Evolutionary conservation across 352 stramenopile genomes (phyloP).

Genomic region (Globisporangium spinosum): DNA sequence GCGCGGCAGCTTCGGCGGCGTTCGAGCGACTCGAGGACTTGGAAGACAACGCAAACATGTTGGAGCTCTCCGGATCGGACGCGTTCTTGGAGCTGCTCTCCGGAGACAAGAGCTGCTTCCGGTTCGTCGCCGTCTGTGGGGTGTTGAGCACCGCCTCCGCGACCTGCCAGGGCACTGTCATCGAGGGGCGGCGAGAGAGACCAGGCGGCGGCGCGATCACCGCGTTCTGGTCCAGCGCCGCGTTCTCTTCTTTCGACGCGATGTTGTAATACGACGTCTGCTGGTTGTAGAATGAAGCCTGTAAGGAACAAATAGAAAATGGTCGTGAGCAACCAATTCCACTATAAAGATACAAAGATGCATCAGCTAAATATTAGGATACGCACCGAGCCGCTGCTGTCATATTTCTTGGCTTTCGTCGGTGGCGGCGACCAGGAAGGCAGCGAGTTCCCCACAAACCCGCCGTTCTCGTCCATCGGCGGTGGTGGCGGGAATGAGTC

Average conservation of each 20-base stretch:
- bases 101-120: conserved; percentile 57
- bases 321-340: background rate
- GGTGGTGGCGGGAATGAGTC: conserved; percentile 75
- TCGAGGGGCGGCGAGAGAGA: conserved; percentile 69
- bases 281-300: conserved; percentile 68
- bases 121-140: conserved; percentile 58
- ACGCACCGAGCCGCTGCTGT: conserved; percentile 26
- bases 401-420: conserved; percentile 63
- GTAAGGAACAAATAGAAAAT: background rate
- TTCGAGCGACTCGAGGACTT: conserved; percentile 28
- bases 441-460: conserved; percentile 59
- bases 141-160: conserved; percentile 80
- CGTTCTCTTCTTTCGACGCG: conserved; percentile 54
- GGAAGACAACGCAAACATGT: conserved; percentile 33
- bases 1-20: conserved; percentile 59
- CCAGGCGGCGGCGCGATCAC: conserved; percentile 65
- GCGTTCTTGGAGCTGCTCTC: conserved; percentile 26
- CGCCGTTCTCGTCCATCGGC: conserved; percentile 55
- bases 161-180: conserved; percentile 86
- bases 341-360: background rate
- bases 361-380: background rate
- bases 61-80: conserved; percentile 26
- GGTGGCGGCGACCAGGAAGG: conserved; percentile 83
- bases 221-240: conserved; percentile 55
- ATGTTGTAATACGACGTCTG: conserved; percentile 72